Conservation (phyloP, 2,329 filamentous ascomycete genomes). For the Achaetomium macrosporum region DNA sequence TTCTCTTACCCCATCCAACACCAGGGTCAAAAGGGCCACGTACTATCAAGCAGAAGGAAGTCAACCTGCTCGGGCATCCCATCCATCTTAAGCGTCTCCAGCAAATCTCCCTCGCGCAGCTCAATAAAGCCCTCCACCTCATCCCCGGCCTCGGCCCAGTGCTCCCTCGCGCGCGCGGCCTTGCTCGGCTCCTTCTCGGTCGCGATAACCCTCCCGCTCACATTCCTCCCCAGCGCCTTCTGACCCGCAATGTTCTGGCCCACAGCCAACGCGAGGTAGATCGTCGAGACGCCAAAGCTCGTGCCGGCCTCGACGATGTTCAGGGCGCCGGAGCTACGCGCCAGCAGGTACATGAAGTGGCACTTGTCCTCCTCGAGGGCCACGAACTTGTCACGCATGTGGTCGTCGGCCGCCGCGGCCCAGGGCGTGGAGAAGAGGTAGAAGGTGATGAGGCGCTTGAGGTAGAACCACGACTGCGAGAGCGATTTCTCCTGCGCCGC, state of each 20-base stretch:
- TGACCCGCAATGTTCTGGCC: constrained; percentile 36
- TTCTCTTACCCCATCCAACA: background rate
- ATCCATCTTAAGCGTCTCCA: constrained; percentile 47
- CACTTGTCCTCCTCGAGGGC: constrained; percentile 55
- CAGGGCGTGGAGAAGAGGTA: constrained; percentile 4
- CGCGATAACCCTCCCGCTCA: constrained; percentile 45
- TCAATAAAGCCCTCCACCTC: constrained; percentile 48
- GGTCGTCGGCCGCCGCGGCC: constrained; percentile 4
- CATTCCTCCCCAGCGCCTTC: background rate
- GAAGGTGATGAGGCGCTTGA: constrained; percentile 7
- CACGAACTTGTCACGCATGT: constrained; percentile 47
- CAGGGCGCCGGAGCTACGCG: constrained; percentile 41
- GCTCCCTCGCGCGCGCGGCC: constrained; percentile 42
- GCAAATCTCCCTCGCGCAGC: constrained; percentile 51
- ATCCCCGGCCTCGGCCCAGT: constrained; percentile 49
- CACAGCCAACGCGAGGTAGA: constrained; percentile 55
- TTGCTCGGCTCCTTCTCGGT: constrained; percentile 55
- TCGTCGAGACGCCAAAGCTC: constrained; percentile 56
- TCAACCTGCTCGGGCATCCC: constrained; percentile 44
- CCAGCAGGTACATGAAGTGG: constrained; percentile 49
- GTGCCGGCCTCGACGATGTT: constrained; percentile 56
- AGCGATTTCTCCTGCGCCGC: constrained; percentile 3
- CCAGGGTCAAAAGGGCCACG: constrained; percentile 27
- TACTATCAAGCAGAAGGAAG: constrained; percentile 55
- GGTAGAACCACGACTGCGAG: constrained; percentile 10